Conservation (phyloP, 345 rosid species). For the Geranium brycei region DNA sequence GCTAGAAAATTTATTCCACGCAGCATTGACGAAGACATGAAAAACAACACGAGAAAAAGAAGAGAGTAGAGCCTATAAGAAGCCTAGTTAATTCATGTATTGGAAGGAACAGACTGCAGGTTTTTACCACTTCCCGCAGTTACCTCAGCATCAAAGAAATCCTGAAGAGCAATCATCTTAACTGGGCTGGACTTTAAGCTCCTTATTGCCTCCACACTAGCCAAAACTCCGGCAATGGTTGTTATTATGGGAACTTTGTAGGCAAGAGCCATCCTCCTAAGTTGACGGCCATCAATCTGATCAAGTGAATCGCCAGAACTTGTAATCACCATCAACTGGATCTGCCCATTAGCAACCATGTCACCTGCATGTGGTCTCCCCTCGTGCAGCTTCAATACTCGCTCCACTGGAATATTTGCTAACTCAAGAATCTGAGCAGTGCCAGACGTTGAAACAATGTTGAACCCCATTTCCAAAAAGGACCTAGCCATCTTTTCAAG, state of each 20-base stretch:
- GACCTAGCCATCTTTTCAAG: conserved; percentile 66
- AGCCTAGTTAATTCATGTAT: conserved; percentile 15
- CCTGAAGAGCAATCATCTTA: conserved; percentile 75
- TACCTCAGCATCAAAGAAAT: conserved; percentile 43
- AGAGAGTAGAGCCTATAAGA: neutral
- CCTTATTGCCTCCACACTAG: conserved; percentile 75
- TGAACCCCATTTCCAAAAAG: conserved; percentile 64
- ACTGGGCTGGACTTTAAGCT: conserved; percentile 55
- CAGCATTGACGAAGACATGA: neutral
- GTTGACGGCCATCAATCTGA: conserved; percentile 70
- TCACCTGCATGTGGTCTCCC: conserved; percentile 96
- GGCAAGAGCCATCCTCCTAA: conserved; percentile 89
- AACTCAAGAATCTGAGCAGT: conserved; percentile 76
- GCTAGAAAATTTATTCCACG: neutral
- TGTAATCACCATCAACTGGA: conserved; percentile 84
- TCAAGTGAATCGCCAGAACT: conserved; percentile 80
- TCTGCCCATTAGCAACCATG: conserved; percentile 81
- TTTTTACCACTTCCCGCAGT: conserved; percentile 13
- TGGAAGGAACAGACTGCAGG: conserved; percentile 36
- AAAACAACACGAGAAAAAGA: neutral
- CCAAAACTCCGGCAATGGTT: conserved; percentile 83
- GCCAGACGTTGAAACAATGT: conserved; percentile 73
- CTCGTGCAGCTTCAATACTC: conserved; percentile 84
- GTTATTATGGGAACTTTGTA: conserved; percentile 88
- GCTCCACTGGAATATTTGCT: conserved; percentile 57